Conservation (phyloP, 768 basidiomycete species). For the Amanita pallidorosea region DNA sequence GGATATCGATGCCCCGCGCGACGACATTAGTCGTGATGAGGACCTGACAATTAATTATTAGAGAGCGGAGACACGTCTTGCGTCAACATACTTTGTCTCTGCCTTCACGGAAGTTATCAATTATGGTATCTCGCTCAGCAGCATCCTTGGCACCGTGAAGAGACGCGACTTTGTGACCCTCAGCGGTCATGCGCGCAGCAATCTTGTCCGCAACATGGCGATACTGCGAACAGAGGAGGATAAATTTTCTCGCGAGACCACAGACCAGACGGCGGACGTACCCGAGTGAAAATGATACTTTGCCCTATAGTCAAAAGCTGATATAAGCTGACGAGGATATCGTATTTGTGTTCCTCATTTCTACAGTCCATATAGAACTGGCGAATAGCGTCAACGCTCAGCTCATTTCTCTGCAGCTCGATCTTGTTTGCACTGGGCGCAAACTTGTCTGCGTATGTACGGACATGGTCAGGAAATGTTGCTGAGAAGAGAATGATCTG, state of each 20-base stretch:
- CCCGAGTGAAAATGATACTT: slow-evolving; percentile 97
- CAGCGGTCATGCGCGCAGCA: slow-evolving; percentile 77
- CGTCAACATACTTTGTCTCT: slow-evolving; percentile 66
- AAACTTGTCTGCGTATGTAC: slow-evolving; percentile 84
- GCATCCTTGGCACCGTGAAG: slow-evolving; percentile 93
- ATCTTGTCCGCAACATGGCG: slow-evolving; percentile 91
- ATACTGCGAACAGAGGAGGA: slow-evolving; percentile 35
- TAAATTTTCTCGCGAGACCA: background rate
- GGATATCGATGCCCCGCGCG: slow-evolving; percentile 95
- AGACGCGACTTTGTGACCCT: slow-evolving; percentile 95
- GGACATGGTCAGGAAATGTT: slow-evolving; percentile 92
- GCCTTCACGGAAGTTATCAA: slow-evolving; percentile 93
- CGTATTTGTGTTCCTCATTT: slow-evolving; percentile 89
- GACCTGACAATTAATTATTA: slow-evolving; percentile 21
- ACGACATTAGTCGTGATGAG: slow-evolving; percentile 99
- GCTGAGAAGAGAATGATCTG: slow-evolving; percentile 98
- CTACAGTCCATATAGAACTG: slow-evolving; percentile 98
- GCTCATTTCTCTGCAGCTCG: slow-evolving; percentile 85
- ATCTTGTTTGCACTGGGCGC: slow-evolving; percentile 96
- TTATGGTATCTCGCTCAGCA: slow-evolving; percentile 78
- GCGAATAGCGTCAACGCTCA: slow-evolving; percentile 87
- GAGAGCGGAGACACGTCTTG: background rate
- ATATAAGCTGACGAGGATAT: slow-evolving; percentile 87
- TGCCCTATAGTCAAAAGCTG: slow-evolving; percentile 89
- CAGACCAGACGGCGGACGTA: slow-evolving; percentile 21